These are phyloP conservation scores for Helichrysum umbraculigerum DNA, from an alignment of 129 eudicot species.

Conservation along the genomic window DNA sequence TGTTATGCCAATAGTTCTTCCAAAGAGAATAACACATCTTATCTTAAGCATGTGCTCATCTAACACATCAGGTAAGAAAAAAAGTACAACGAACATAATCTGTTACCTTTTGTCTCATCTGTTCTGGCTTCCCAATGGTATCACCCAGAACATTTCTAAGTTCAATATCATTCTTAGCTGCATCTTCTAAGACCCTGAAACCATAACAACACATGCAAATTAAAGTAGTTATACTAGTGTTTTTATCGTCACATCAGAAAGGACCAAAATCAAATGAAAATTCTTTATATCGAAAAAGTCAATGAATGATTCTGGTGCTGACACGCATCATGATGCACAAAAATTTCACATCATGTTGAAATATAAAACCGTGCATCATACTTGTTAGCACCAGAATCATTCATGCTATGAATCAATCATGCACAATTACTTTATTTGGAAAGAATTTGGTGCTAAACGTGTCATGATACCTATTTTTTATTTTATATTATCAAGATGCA, in stretches of 20 bases:
- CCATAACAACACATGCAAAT: not conserved
- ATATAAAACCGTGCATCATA: not conserved
- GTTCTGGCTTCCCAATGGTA: slow-evolving; percentile 89
- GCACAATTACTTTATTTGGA: not conserved
- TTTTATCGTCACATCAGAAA: not conserved
- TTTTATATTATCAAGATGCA: not conserved
- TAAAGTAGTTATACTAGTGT: not conserved
- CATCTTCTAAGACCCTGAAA: slow-evolving; percentile 89
- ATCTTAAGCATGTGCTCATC: not conserved
- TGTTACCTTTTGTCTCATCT: slow-evolving; percentile 73
- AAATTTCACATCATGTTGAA: not conserved
- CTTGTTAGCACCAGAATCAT: not conserved
- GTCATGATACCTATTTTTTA: not conserved
- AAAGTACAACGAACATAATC: not conserved
- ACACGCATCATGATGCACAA: not conserved
- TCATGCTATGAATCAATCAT: no score
- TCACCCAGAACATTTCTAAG: slow-evolving; percentile 91
- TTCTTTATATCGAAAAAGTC: not conserved
- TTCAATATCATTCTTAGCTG: slow-evolving; percentile 73
- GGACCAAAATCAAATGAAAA: not conserved
- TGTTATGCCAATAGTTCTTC: not conserved
- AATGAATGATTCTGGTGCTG: not conserved
- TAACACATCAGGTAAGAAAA: no score
- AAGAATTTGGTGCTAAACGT: not conserved
- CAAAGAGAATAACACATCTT: not conserved